Base-by-base conservation (phyloP, 805 yeast genomes). In the Hemisphaericaspora nanyangensis region DNA sequence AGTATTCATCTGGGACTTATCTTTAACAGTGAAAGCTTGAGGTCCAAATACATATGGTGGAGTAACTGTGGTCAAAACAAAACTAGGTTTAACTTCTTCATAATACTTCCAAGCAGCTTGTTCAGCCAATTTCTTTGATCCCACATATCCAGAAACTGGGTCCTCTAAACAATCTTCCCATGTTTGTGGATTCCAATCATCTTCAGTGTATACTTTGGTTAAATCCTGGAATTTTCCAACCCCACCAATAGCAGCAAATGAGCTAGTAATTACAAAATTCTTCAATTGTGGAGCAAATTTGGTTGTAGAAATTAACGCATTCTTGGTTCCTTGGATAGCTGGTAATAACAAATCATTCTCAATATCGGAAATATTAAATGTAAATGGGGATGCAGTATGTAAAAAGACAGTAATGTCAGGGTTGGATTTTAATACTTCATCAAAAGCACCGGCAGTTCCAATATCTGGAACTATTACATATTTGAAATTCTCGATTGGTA, bases 201-300 rank as follows among this genome's bases (percentile, higher is more conserved):
- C 19, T 41, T 65, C 71, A 43, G 63, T 60, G 40, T 63, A 62
- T 3, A 52, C 48, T 17, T 57, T 53, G 3, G 35, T 32, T 7
- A 52, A 22, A 31, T 65, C 55, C n/a, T 20, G n/a, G 13, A 20
- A 32, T 40, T 61, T 63, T 0, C 35, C 54, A 15, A 49, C 38
- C 3, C 65, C 54, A 39, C 62, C 63, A 26, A 77, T 60, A 0
- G 85, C 75, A 16, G 80, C 80, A 47, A 61, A 62, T 0, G 84
- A 77, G 4, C 80, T 69, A 15, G 79, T 63, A 31, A 70, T 45
- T 27, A 74, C 76, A 4, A 74, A 68, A 11, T 60, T 51, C 35
- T 55, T 60, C 25, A 74, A 65, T 29, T 68, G 61, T 2, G 70
- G 66, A 5, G 65, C 76, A 38, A 50, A 52, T n/a, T 55, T 50